Base-by-base conservation (phyloP, 495 filamentous ascomycete species). In the Daldinia childiae region DNA sequence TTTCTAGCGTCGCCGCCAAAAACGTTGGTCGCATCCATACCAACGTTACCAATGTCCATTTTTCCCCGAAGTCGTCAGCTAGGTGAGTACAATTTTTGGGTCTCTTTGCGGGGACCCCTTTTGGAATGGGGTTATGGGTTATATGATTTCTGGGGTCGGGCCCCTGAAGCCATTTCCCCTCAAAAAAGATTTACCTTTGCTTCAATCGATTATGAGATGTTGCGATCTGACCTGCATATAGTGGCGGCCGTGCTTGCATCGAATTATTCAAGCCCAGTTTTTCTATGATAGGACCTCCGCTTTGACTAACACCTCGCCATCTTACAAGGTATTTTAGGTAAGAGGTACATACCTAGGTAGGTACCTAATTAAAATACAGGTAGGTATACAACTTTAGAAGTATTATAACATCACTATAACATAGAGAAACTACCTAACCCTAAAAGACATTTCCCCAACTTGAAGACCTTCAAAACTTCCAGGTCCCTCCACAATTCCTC, bases 171-270 rank as follows among this genome's bases (percentile, higher is more conserved):
- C 58, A 50, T 66, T 58, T 26, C 32, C 55, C 55, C 55, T 38
- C 55, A 58, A 36, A 30, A 55, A 58, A 24, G 15, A 26, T 68
- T 68, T 29, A 45, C 48, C 29, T 52, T 24, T 43, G n/a, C 32
- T 51, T 43, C 32, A 45, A 59, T 26, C 64, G 60, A 52, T 54
- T 64, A 9, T 30, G 26, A 62, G 38, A 58, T 72, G 59, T 64
- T 72, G 60, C 64, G 69, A 72, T 72, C 64, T 72, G 56, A 72
- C 69, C 50, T 64, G 64, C 64, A 36, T 36, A 68, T 64, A 1
- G 21, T 48, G 19, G 17, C 43, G n/a, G 9, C 43, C 19, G 6
- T 21, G 43, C 43, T 21, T 21, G 19, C 45, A 52, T 67, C 51
- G 52, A 58, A 66, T 39, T 41, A 58, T 55, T 29, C 45, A 59